phyloP scores from a whole-genome alignment of 305 asterid species.

The Fraxinus angustifolia region DNA sequence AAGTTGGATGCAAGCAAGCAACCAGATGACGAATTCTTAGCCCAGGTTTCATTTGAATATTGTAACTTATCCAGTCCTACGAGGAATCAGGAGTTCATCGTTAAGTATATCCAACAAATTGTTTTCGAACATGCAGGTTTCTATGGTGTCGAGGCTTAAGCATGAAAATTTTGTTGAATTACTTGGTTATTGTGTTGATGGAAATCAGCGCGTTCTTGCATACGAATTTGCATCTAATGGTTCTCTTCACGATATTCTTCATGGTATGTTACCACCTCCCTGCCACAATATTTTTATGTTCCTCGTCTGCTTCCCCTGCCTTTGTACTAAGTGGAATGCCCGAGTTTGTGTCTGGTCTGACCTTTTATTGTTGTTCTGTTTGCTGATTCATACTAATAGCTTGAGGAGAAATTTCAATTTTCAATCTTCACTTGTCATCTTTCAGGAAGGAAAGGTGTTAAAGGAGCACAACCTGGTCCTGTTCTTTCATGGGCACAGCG shows the following conservation, averaged over 20 bases:
- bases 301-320: not conserved
- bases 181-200: constrained; percentile 38
- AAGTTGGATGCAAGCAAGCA: constrained; percentile 43
- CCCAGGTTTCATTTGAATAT: constrained; percentile 30
- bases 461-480: constrained; percentile 48
- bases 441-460: constrained; percentile 42
- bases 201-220: constrained; percentile 37
- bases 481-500: constrained; percentile 40
- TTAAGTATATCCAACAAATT: not conserved
- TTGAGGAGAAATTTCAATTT: not conserved
- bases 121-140: constrained; percentile 25
- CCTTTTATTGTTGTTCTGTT: not conserved
- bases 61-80: not conserved
- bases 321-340: not conserved
- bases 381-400: not conserved
- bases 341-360: not conserved
- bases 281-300: not conserved
- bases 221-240: constrained; percentile 41
- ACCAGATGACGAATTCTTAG: constrained; percentile 44
- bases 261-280: constrained; percentile 26
- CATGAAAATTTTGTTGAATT: constrained; percentile 36
- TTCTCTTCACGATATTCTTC: constrained; percentile 44
- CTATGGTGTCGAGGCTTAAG: constrained; percentile 40
- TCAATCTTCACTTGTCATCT: not conserved
- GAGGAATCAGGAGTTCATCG: not conserved